Evolutionary conservation across 345 rosid species (phyloP), one percentile per base, ranked within the genome.

Genomic region (Iberis pinnata): DNA sequence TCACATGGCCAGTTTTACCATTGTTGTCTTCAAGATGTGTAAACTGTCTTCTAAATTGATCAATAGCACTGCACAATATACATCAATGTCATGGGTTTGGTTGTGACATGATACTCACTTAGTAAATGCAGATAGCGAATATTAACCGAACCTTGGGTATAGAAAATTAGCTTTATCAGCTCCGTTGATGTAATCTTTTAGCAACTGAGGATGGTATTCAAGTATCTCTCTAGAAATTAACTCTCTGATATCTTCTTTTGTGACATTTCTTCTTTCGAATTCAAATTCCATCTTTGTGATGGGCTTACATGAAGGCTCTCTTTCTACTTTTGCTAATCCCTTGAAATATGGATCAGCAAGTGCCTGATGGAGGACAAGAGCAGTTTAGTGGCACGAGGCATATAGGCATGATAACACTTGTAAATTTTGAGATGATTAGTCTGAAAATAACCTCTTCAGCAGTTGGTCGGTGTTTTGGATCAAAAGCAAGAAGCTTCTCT

Each of bases 201-300:
- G 89, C 40, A 90, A 78, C 40, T 90, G 87, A 70, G 95, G 98
- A 78, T 90, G 98, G 70, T 90, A 90, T 57, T 90, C 98, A 11
- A 90, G 74, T 57, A 84, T 84, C 75, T 86, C 96, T 12, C 82
- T 72, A 58, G 84, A 90, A 38, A 90, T 84, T 48, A 90, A 76
- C 69, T 87, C 96, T 63, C 89, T 55, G 58, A 87, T 76, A 65
- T 90, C 98, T 55, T 90, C 96, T 71, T 87, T 84, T 14, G 95
- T 82, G 39, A 87, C 90, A 54, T 86, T 90, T 45, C 92, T 75
- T 48, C 92, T 87, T 80, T 90, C 98, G 51, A 90, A 90, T 71
- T 90, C 98, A 50, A 90, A 90, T 64, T 87, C 98, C 95, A 87
- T 90, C 73, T 90, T 90, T 14, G 95, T 73, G 53, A 87, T 84